A percentile compares a stretch with the other conserved stretches of the same genome.
These are phyloP conservation scores for Amaranthus tricolor DNA, from an alignment of 179 eudicot species.

Conservation along the genomic window DNA sequence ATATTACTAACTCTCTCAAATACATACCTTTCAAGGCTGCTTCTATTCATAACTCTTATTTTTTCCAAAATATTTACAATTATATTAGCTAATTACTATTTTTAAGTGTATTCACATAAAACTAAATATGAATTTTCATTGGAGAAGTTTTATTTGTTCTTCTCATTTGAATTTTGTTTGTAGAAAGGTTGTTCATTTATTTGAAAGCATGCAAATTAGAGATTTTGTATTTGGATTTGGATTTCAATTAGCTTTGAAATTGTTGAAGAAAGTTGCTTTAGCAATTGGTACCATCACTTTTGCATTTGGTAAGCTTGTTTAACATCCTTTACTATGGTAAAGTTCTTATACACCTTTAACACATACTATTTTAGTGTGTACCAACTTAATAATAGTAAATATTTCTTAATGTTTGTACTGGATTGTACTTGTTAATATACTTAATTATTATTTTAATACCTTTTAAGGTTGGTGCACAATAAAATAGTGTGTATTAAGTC, in stretches of 20 bases:
- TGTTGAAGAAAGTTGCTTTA: slow-evolving; percentile 32
- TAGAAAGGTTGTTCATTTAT: slow-evolving; percentile 28
- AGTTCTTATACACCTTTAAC: neutral
- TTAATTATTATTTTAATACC: too few relatives aligned
- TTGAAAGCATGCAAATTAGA: slow-evolving; percentile 25
- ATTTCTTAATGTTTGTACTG: too few relatives aligned
- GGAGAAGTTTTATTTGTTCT: slow-evolving; percentile 12
- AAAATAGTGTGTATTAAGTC: too few relatives aligned
- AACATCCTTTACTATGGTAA: too few relatives aligned
- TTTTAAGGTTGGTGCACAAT: too few relatives aligned
- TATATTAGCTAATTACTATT: too few relatives aligned
- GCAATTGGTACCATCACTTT: slow-evolving; percentile 43
- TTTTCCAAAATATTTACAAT: too few relatives aligned
- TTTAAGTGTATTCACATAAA: neutral
- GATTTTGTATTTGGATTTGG: slow-evolving; percentile 31
- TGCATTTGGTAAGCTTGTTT: slow-evolving; percentile 49
- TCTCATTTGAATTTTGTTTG: slow-evolving; percentile 22
- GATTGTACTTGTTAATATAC: too few relatives aligned
- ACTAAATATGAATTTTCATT: neutral
- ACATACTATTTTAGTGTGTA: neutral
- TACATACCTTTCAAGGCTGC: neutral
- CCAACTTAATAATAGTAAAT: too few relatives aligned
- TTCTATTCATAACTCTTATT: neutral
- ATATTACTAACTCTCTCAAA: slow-evolving; percentile 1
- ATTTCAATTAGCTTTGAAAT: slow-evolving; percentile 24